Percentiles rank a stretch among this genome's conserved stretches.
phyloP scores from a whole-genome alignment of 2,329 filamentous ascomycete genomes.

The Diplodia scrobiculata region DNA sequence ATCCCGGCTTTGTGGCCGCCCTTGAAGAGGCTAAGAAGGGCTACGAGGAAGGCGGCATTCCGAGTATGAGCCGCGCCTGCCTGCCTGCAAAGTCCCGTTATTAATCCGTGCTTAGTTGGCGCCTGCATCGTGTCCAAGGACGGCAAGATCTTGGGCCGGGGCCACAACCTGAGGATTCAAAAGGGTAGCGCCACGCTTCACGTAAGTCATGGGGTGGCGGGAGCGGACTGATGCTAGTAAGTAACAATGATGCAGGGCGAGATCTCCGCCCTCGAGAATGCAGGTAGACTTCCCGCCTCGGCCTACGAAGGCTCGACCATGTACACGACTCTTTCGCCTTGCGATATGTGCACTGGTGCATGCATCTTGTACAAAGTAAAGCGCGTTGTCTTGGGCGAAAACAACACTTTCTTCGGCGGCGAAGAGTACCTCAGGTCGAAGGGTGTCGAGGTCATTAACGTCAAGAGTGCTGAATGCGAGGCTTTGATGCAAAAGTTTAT shows the following conservation, averaged over 20 bases:
- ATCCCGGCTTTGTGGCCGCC: conserved; percentile 58
- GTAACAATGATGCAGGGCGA: conserved; percentile 60
- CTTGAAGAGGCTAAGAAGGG: conserved; percentile 60
- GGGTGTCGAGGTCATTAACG: conserved; percentile 72
- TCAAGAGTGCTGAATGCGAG: conserved; percentile 66
- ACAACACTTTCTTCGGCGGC: conserved; percentile 72
- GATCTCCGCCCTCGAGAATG: conserved; percentile 73
- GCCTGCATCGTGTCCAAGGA: conserved; percentile 67
- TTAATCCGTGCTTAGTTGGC: conserved; percentile 44
- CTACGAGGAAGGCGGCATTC: conserved; percentile 60
- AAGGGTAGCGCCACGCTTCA: conserved; percentile 71
- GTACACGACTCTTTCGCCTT: conserved; percentile 79
- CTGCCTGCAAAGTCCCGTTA: conserved; percentile 31
- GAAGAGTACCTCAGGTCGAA: conserved; percentile 68
- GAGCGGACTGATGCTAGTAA: conserved; percentile 29
- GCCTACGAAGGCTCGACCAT: conserved; percentile 74
- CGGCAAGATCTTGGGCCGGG: conserved; percentile 69
- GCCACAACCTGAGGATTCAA: conserved; percentile 76
- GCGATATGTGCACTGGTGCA: conserved; percentile 80
- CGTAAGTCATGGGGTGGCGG: conserved; percentile 50
- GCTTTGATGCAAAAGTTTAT: conserved; percentile 73
- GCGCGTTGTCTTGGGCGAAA: conserved; percentile 72
- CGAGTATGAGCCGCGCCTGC: conserved; percentile 37
- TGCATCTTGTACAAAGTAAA: conserved; percentile 74
- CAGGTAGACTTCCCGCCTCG: conserved; percentile 69